phyloP scores from a whole-genome alignment of 2,329 filamentous ascomycete genomes.

The Pestalotiopsis fici region DNA sequence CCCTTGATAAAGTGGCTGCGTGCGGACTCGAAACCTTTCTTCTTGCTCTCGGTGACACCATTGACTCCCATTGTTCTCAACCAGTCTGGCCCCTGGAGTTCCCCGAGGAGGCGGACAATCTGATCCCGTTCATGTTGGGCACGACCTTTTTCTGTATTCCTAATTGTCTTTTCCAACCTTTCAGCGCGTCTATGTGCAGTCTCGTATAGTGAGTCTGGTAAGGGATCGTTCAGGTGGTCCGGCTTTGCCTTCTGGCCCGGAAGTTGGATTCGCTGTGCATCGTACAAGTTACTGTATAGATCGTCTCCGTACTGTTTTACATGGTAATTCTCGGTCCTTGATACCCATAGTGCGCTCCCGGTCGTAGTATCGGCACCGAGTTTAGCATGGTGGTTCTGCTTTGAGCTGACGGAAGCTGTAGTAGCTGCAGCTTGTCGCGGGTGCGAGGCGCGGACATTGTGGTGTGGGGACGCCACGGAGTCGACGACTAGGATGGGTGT shows the following conservation, averaged over 20 bases:
- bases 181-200: slow-evolving; percentile 60
- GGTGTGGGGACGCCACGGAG: slow-evolving; percentile 28
- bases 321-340: slow-evolving; percentile 28
- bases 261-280: slow-evolving; percentile 59
- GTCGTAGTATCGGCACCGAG: slow-evolving; percentile 12
- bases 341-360: neutral
- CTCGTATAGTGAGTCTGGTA: slow-evolving; percentile 57
- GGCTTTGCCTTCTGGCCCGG: slow-evolving; percentile 50
- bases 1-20: slow-evolving; percentile 83
- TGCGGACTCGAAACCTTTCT: slow-evolving; percentile 84
- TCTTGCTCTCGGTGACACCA: slow-evolving; percentile 80
- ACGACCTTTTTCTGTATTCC: slow-evolving; percentile 64
- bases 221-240: slow-evolving; percentile 47
- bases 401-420: slow-evolving; percentile 18
- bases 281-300: slow-evolving; percentile 56
- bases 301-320: slow-evolving; percentile 57
- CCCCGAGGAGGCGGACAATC: slow-evolving; percentile 70
- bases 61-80: slow-evolving; percentile 88
- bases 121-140: slow-evolving; percentile 69
- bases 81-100: slow-evolving; percentile 90
- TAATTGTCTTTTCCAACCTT: slow-evolving; percentile 61
- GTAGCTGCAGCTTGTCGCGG: slow-evolving; percentile 28
- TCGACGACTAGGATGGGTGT: slow-evolving; percentile 75
- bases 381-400: slow-evolving; percentile 31
- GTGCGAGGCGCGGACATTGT: slow-evolving; percentile 38